A percentile compares a stretch with the other conserved stretches of the same genome.
Conservation (phyloP, 2,329 filamentous ascomycete species). For the Volutella citrinella region DNA sequence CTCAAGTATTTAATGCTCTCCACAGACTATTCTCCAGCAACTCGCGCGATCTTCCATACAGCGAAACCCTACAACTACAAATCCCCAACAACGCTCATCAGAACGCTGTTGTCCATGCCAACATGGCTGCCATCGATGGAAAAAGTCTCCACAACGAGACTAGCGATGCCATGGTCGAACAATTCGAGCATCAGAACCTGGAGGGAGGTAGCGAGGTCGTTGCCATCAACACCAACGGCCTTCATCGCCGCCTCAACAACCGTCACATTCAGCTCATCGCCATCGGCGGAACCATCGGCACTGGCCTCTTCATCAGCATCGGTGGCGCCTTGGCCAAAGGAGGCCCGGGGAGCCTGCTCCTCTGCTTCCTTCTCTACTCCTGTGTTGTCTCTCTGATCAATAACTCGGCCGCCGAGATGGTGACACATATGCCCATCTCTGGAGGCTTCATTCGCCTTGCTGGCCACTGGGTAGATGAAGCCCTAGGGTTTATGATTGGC, state of each 20-base stretch:
- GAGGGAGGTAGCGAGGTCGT: too few species aligned
- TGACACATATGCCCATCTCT: slow-evolving; percentile 45
- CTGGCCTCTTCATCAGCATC: slow-evolving; percentile 8
- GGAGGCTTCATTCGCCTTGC: slow-evolving; percentile 44
- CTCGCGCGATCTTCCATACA: too few species aligned
- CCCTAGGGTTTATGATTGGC: slow-evolving; percentile 43
- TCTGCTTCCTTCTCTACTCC: slow-evolving; percentile 2
- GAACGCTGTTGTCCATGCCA: background rate
- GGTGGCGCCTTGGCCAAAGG: slow-evolving; percentile 5
- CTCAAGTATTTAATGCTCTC: too few species aligned
- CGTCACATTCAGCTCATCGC: slow-evolving; percentile 10
- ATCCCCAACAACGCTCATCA: background rate
- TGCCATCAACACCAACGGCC: background rate
- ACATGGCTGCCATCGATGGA: background rate
- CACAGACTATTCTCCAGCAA: too few species aligned
- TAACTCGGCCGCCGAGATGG: slow-evolving; percentile 41
- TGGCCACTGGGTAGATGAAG: slow-evolving; percentile 45
- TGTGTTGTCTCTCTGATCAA: slow-evolving; percentile 6
- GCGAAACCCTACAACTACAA: background rate
- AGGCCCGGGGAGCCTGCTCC: slow-evolving; percentile 5
- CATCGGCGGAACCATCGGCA: slow-evolving; percentile 7
- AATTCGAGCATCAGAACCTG: too few species aligned
- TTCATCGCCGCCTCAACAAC: slow-evolving; percentile 1
- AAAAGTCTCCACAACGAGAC: background rate
- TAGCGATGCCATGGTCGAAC: too few species aligned